Conservation (phyloP, 129 eudicot genomes). For the Helianthus tuberosus region DNA sequence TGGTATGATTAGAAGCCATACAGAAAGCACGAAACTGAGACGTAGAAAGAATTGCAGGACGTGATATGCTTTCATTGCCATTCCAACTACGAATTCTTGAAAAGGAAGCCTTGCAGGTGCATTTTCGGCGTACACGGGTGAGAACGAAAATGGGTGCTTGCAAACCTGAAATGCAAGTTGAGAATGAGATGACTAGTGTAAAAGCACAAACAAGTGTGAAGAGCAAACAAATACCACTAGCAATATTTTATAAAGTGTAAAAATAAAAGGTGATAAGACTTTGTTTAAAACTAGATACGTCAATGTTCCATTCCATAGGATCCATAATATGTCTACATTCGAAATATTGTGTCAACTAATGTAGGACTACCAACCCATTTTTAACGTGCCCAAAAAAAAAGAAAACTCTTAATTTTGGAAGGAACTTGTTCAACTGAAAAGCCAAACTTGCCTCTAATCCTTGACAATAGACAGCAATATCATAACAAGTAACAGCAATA, state of each 20-base stretch:
- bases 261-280: conserved; percentile 4
- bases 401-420: not conserved
- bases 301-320: conserved; percentile 9
- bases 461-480: conserved; percentile 6
- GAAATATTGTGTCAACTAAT: not conserved
- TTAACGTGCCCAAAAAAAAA: not conserved
- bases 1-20: conserved; percentile 89
- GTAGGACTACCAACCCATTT: not conserved
- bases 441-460: conserved; percentile 12
- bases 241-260: not conserved
- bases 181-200: conserved; percentile 1
- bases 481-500: conserved; percentile 1
- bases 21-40: conserved; percentile 85
- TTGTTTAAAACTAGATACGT: conserved; percentile 9
- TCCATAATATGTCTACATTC: not conserved
- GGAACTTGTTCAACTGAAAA: conserved; percentile 24
- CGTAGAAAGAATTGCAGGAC: conserved; percentile 84
- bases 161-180: conserved; percentile 64
- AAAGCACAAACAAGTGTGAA: not conserved
- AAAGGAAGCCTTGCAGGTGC: conserved; percentile 93
- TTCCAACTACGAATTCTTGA: conserved; percentile 82
- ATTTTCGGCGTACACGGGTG: conserved; percentile 94
- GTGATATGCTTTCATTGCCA: conserved; percentile 77
- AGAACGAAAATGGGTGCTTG: conserved; percentile 87
- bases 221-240: conserved; percentile 10